Evolutionary conservation across 352 stramenopile species (phyloP), one percentile per base, ranked within the genome.

Genomic region (Phytopythium aichiense): DNA sequence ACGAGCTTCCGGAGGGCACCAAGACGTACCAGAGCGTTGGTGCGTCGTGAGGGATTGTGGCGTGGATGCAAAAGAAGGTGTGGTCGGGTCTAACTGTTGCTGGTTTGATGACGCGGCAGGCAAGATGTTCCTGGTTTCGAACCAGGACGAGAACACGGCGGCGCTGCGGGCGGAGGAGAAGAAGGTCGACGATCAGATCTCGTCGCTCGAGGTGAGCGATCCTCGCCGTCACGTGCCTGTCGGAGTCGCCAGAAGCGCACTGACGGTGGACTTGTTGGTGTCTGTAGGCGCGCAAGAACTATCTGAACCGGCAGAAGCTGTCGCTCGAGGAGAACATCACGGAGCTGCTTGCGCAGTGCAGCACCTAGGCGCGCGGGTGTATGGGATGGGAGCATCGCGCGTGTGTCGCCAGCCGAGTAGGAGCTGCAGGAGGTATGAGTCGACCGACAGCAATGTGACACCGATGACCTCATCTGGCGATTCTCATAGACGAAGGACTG

Each of bases 301-400:
- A 94, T 66, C 58, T 94, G 23, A 77, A 75, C 52, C 84, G 84
- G 37, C 84, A 94, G 69, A 91, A 91, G 72, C 72, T 75, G 50
- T 89, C 77, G 50, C 71, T 92, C 43, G 79, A 94, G 61, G 77
- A 89, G 58, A 94, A 91, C 73, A 91, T 94, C 58, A 91, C 84
- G 53, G 84, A 94, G 68, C 75, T 94, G 0, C 64, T 94, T 56
- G 84, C 84, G 38, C 84, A 92, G 60, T 84, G 69, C 66, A 91
- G 77, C 30, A 79, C 64, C 28, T 60, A 56, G 40, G 25, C 25
- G 8, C n/a, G 30, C 11, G 9, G 11, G 49, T 20, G 18, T 8
- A 48, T 25, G 18, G 13, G 45, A 51, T 20, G 45, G 22, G 9
- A 18, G 23, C 43, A 8, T 6, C 43, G 8, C 43, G 43, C 43